Percentiles rank a stretch among this genome's conserved stretches.
These are phyloP conservation scores for Calocera cornea DNA, from an alignment of 768 basidiomycete genomes.

Conservation along the genomic window DNA sequence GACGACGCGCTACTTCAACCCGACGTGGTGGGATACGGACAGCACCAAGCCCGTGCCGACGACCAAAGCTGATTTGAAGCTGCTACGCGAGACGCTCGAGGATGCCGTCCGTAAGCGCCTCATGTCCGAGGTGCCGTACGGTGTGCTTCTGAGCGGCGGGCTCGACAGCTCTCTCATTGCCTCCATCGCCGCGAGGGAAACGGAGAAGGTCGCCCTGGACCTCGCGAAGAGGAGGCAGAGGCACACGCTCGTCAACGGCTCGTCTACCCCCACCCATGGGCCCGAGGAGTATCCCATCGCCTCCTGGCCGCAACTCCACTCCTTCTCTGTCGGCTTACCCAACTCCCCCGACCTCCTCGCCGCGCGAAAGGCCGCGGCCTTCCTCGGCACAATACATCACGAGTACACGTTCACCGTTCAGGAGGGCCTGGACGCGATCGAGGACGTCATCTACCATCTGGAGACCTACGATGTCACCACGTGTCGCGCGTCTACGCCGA, in stretches of 20 bases:
- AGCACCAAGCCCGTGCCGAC: constrained; percentile 43
- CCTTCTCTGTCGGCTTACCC: constrained; percentile 91
- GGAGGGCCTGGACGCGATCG: constrained; percentile 92
- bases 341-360: constrained; percentile 92
- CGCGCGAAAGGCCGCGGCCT: constrained; percentile 84
- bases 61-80: constrained; percentile 45
- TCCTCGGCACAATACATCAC: constrained; percentile 88
- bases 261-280: constrained; percentile 36
- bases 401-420: constrained; percentile 97
- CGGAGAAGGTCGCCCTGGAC: constrained; percentile 73
- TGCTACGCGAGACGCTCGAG: constrained; percentile 71
- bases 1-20: constrained; percentile 73
- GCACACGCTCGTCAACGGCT: constrained; percentile 35
- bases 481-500: constrained; percentile 91
- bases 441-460: constrained; percentile 94
- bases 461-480: constrained; percentile 99
- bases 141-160: constrained; percentile 89
- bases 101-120: constrained; percentile 84
- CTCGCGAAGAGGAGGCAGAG: constrained; percentile 59
- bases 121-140: constrained; percentile 98
- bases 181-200: constrained; percentile 85
- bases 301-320: constrained; percentile 92
- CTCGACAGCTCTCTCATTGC: constrained; percentile 94
- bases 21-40: constrained; percentile 84
- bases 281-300: constrained; percentile 38